Base-by-base conservation (phyloP, 2,329 filamentous ascomycete species). In the Tolypocladium amazonense region DNA sequence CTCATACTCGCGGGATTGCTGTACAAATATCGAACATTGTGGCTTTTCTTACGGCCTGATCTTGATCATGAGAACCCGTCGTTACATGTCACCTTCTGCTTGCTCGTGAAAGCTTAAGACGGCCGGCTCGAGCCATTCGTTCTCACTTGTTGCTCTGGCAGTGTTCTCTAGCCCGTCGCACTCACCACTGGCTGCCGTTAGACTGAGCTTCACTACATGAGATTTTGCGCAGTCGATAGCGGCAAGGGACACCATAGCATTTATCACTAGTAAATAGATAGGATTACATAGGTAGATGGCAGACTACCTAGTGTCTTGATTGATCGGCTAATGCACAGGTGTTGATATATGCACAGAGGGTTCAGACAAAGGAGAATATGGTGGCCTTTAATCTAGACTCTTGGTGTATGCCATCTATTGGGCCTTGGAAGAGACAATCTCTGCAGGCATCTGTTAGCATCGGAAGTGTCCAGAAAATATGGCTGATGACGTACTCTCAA, bases 401-500 rank as follows among this genome's bases (percentile, higher is more conserved):
- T 70, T 23, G 70, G 65, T 64, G 62, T 53, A 68, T 66, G 64
- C 70, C 70, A 73, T 81, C 76, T 86, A 87, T 83, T 86, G 78
- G 67, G 82, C 75, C 78, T 87, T 87, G 72, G 82, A 77, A 63
- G 81, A 76, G 68, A 87, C 79, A 69, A 87, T 87, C 75, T 79
- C 84, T 87, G 72, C 25, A 59, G 33, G 20, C 3, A 15, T 11
- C 20, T 9, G 70, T 79, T 73, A 79, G 78, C 65, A 63, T 57
- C 50, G 37, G 39, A 20, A 39, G 5, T 1, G 52, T 14, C 18
- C 15, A 43, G 39, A 56, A 35, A 54, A 37, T 15, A 11, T 6
- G 33, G 23, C 39, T 37, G 9, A n/a, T 33, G 8, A 71, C 72
- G 68, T 82, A 97, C 92, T 93, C 87, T 99, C 94, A 74, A 99